Percentiles rank a stretch among this genome's conserved stretches.
These are phyloP conservation scores for Nemania sp. DNA, from an alignment of 2,329 filamentous ascomycete genomes.

Conservation along the genomic window DNA sequence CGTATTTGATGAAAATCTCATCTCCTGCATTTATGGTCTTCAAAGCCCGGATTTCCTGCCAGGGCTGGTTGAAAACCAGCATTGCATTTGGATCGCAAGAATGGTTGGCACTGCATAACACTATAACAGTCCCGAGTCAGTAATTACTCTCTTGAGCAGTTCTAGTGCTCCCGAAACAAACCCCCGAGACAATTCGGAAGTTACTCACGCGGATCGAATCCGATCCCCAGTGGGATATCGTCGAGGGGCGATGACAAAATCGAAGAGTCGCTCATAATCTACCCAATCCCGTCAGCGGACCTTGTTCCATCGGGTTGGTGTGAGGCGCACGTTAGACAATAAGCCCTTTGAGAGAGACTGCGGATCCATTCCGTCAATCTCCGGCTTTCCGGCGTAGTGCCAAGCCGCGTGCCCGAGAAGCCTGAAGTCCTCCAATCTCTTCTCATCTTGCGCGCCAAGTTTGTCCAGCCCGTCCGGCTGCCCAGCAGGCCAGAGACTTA, in stretches of 20 bases:
- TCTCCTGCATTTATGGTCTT: constrained; percentile 52
- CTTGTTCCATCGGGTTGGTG: background rate
- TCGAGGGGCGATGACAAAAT: constrained; percentile 32
- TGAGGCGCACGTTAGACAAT: constrained; percentile 32
- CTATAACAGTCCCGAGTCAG: too few species aligned
- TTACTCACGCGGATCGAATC: constrained; percentile 38
- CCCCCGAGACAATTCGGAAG: too few species aligned
- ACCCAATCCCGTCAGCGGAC: constrained; percentile 26
- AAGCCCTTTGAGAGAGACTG: constrained; percentile 26
- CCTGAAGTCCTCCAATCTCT: constrained; percentile 31
- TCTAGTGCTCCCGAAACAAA: too few species aligned
- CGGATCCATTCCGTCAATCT: constrained; percentile 23
- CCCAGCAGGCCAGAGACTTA: constrained; percentile 30
- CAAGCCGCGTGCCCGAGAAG: constrained; percentile 32
- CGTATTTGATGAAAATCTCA: constrained; percentile 55
- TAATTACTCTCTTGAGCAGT: too few species aligned
- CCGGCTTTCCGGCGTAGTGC: constrained; percentile 31
- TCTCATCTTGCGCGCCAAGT: constrained; percentile 26
- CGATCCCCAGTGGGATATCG: constrained; percentile 27
- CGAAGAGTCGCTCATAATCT: constrained; percentile 33
- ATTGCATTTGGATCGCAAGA: constrained; percentile 56
- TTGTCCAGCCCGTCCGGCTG: constrained; percentile 22
- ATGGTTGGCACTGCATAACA: constrained; percentile 48
- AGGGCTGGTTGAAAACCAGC: constrained; percentile 52
- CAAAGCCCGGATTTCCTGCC: constrained; percentile 49